Base-by-base conservation (phyloP, 257 asterid genomes). In the Thymus quinquecostatus region DNA sequence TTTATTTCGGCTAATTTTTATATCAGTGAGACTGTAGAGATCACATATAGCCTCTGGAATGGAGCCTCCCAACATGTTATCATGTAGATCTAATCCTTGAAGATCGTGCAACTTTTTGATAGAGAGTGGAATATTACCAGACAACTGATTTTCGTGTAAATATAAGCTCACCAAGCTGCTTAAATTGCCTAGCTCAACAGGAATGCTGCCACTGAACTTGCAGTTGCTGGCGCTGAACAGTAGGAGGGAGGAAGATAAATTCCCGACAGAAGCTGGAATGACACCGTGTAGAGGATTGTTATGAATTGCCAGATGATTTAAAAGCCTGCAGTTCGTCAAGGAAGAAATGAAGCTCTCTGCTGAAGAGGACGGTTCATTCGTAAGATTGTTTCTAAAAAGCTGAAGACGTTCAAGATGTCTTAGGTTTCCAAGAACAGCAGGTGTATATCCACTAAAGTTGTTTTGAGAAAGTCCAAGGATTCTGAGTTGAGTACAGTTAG, bases 11-110 rank as follows among this genome's bases (percentile, higher is more conserved):
- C 36, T 8, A 1, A 62, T 14, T 14, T 1, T 1, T 21, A 62
- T 14, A 5, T 1, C 10, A 14, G 0, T 3, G 34, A 41, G 4
- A 14, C 8, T 33, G 9, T 3, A 29, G n/a, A 65, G 8, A 33
- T 32, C 33, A 33, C 70, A 65, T 41, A 49, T 6, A 7, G n/a
- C 32, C 45, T 65, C 60, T 6, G 59, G 70, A 13, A 65, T 48
- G 60, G 45, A 8, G 13, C 70, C 70, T 48, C 8, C 5, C 1
- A 65, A 6, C 8, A 12, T 65, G 70, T 65, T 65, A 3, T 13
- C 3, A 0, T 1, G 1, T 2, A 65, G 59, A 65, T 3, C 1
- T 6, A 65, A 12, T 12, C 44, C 70, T 32, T 65, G 70, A 6
- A 65, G 70, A 2, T 30, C 32, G 7, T 2, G 2, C 58, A 65